These are phyloP conservation scores for Neolentinus lepideus DNA, from an alignment of 1,284 basidiomycete species.

Conservation along the genomic window DNA sequence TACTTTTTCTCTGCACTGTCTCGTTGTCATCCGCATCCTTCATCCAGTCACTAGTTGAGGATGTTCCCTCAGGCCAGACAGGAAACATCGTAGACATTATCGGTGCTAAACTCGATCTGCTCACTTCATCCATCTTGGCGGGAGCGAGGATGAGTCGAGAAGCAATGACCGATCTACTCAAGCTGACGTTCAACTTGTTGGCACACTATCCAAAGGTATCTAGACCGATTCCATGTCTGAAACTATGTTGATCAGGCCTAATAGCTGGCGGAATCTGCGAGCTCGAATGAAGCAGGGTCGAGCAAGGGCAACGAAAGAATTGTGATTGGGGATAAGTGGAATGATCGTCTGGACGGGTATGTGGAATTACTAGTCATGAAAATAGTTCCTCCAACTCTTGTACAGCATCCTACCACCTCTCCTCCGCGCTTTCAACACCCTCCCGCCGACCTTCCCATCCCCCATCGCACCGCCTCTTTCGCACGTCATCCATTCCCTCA, in stretches of 20 bases:
- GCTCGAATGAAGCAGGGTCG: neutral
- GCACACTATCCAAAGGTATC: conserved; percentile 59
- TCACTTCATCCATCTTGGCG: conserved; percentile 36
- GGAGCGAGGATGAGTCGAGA: conserved; percentile 54
- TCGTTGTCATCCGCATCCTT: conserved; percentile 36
- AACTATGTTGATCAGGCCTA: neutral
- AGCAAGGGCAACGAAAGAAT: conserved; percentile 20
- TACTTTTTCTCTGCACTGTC: conserved; percentile 67
- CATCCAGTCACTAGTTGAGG: conserved; percentile 53
- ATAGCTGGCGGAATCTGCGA: neutral
- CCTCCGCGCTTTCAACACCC: conserved; percentile 52
- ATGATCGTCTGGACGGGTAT: conserved; percentile 59
- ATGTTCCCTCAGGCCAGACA: conserved; percentile 39
- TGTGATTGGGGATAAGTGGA: conserved; percentile 62
- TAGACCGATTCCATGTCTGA: neutral
- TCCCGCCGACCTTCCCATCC: conserved; percentile 49
- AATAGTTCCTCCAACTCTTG: neutral
- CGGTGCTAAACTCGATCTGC: conserved; percentile 45
- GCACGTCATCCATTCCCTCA: conserved; percentile 68
- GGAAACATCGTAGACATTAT: conserved; percentile 54
- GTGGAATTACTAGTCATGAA: conserved; percentile 13
- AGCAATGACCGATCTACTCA: conserved; percentile 70
- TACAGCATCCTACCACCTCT: conserved; percentile 51
- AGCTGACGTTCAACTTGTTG: conserved; percentile 70
- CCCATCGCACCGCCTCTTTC: conserved; percentile 64